Base-by-base conservation (phyloP, 495 filamentous ascomycete species). In the Aspergillus funiculosus region DNA sequence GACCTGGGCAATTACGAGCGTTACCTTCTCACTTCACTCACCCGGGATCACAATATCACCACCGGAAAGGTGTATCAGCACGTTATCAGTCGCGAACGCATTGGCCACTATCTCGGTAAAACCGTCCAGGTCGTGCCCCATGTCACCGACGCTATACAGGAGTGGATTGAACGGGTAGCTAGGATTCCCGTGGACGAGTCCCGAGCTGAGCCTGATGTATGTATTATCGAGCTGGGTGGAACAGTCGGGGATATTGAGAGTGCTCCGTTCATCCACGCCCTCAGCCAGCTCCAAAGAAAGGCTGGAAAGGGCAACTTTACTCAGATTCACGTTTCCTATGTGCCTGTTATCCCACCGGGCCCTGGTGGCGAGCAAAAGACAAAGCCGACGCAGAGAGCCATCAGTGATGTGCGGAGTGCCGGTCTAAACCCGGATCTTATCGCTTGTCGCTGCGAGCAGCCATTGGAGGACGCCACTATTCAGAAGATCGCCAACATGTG, bases 1-100 rank as follows among this genome's bases (percentile, higher is more conserved):
- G 92, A 98, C 63, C 77, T 98, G 14, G 92, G 92, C 30, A 96
- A 97, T 70, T 98, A 98, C 64, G 91, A 97, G 67, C 75, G 89
- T 15, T 87, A 86, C 54, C 76, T 87, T 34, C 75, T 80, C 50
- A 74, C 86, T 43, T 83, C 81, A 7, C 75, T 94, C 19, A 83
- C 75, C 5, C 69, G 79, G 14, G 86, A 92, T 46, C 85, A 87
- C 68, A 95, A 94, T 60, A 92, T 96, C 66, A 96, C 90, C 17
- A 95, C 90, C 7, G 92, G 92, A 49, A 97, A 96, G 73, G 85
- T 96, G 49, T 96, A 95, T 66, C 73, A 87, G 59, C 77, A 83
- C 50, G 92, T 96, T 15, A 91, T 95, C 48, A 72, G 85, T 58
- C 74, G 72, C 48, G 84, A 95, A 68, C 76, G 89, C 37, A 68